phyloP scores from a whole-genome alignment of 306 rosid species.

The Rosa persica region DNA sequence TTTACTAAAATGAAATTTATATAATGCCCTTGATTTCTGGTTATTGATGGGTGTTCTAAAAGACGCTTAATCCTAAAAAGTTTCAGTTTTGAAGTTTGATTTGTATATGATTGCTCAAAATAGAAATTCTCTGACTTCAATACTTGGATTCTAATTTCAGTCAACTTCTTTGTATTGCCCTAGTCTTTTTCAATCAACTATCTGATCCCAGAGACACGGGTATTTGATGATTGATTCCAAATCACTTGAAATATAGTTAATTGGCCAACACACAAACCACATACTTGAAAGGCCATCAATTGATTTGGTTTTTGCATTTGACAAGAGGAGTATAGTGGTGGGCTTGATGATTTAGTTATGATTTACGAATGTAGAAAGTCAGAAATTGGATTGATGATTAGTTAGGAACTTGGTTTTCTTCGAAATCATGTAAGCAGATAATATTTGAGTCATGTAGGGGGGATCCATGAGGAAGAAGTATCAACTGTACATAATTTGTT shows the following conservation, averaged over 20 bases:
- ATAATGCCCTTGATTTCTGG: neutral
- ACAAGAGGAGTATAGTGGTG: neutral
- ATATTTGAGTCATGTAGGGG: neutral
- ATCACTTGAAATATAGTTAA: neutral
- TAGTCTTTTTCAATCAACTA: constrained; percentile 1
- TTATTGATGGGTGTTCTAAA: neutral
- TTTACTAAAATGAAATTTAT: neutral
- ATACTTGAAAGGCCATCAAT: neutral
- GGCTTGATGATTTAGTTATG: too few species aligned
- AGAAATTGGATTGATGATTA: neutral
- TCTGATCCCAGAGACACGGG: neutral
- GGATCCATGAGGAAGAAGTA: neutral
- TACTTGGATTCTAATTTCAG: neutral
- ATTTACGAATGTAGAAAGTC: neutral
- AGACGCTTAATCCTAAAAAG: neutral
- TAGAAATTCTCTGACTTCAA: neutral
- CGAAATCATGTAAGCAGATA: neutral
- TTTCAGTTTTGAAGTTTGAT: neutral
- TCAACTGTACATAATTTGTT: neutral
- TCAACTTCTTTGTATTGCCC: neutral
- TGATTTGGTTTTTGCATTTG: neutral
- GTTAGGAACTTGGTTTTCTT: neutral
- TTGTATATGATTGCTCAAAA: neutral
- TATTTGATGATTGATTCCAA: neutral
- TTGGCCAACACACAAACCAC: neutral